Conservation (phyloP, 2,329 filamentous ascomycete species). For the Lachnellula suecica region DNA sequence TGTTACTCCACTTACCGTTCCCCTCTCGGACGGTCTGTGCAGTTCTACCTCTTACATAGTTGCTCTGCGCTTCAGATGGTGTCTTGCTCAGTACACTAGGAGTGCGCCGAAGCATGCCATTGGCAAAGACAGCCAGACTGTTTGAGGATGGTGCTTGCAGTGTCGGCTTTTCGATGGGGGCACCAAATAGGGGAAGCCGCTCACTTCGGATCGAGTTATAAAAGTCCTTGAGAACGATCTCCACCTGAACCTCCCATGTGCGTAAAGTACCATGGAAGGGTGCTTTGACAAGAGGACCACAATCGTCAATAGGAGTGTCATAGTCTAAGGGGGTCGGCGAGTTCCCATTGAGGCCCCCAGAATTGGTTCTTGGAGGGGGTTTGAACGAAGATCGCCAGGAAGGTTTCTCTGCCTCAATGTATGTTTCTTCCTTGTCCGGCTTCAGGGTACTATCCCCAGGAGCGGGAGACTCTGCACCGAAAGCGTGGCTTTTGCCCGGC, state of each 20-base stretch:
- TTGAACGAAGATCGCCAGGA: conserved; percentile 34
- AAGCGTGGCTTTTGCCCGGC: conserved; percentile 35
- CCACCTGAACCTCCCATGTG: conserved; percentile 86
- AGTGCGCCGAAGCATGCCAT: conserved; percentile 73
- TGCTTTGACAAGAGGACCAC: conserved; percentile 74
- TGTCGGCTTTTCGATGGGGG: conserved; percentile 46
- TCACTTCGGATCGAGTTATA: conserved; percentile 87
- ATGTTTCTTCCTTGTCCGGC: conserved; percentile 25
- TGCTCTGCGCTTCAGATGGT: conserved; percentile 77
- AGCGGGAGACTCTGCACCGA: conserved; percentile 21
- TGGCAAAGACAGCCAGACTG: conserved; percentile 67
- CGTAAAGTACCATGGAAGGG: conserved; percentile 74
- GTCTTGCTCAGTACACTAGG: conserved; percentile 92
- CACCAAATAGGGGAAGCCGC: conserved; percentile 81
- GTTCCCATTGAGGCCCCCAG: conserved; percentile 38
- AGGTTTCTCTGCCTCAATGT: conserved; percentile 33
- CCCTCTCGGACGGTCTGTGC: conserved; percentile 41
- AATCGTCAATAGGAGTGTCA: conserved; percentile 47
- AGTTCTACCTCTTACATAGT: conserved; percentile 70
- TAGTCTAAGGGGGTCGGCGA: conserved; percentile 34
- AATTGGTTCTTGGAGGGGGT: conserved; percentile 24
- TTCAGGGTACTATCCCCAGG: conserved; percentile 14
- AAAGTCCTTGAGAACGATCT: conserved; percentile 87
- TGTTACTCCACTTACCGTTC: conserved; percentile 71
- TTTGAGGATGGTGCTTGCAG: conserved; percentile 48